A percentile compares a stretch with the other conserved stretches of the same genome.
Evolutionary conservation across 208 protist species (phyloP).

Genomic region (Strigomonas galati): DNA sequence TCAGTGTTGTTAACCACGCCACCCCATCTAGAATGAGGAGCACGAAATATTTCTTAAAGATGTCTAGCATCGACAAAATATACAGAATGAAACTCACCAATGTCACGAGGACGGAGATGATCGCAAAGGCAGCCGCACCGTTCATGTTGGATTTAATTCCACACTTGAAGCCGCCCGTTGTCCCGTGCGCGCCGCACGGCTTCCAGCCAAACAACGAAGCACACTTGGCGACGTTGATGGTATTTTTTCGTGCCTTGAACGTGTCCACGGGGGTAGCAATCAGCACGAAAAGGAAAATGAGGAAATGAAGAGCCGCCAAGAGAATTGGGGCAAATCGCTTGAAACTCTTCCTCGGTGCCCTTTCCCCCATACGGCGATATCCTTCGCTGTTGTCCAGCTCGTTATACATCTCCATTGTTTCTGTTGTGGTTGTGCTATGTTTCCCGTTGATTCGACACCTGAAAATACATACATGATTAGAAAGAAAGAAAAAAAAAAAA

Average conservation of each 20-base stretch:
- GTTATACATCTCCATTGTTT: no score
- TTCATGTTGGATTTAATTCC: no score
- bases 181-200: constrained; percentile 17
- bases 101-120: constrained; percentile 31
- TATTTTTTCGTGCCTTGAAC: no score
- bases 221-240: constrained; percentile 15
- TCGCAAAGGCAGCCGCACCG: constrained; percentile 29
- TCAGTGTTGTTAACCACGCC: constrained; percentile 30
- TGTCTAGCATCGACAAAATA: constrained; percentile 18
- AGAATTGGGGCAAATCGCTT: constrained; percentile 27
- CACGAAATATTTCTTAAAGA: no score
- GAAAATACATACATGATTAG: not conserved
- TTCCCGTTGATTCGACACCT: no score
- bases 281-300: constrained; percentile 29
- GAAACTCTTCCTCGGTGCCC: no score
- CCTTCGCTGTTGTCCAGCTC: no score
- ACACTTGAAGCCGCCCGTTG: no score
- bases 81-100: constrained; percentile 30
- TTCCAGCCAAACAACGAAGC: constrained; percentile 24
- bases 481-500: constrained; percentile 16
- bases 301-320: constrained; percentile 27
- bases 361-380: no score
- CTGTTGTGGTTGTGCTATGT: no score
- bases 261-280: constrained; percentile 14
- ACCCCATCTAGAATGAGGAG: constrained; percentile 24